These are phyloP conservation scores for Lyophyllum atratum DNA, from an alignment of 768 basidiomycete genomes.

Conservation along the genomic window DNA sequence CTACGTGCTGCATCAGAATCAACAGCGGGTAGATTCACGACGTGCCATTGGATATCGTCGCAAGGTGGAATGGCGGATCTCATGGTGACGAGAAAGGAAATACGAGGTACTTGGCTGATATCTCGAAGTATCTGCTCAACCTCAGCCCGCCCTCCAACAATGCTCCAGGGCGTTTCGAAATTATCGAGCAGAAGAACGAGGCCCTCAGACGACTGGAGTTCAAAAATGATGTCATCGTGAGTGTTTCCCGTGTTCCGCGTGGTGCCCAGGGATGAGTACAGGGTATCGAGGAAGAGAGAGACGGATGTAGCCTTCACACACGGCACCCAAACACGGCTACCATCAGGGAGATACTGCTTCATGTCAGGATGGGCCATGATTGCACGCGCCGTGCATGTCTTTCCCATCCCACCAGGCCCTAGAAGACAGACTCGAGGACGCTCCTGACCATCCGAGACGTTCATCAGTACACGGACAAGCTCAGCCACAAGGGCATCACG, in stretches of 20 bases:
- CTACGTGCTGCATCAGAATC: constrained; percentile 21
- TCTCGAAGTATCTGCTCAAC: constrained; percentile 10
- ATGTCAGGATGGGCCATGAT: constrained; percentile 28
- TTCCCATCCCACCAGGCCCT: constrained; percentile 39
- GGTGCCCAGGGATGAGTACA: constrained; percentile 21
- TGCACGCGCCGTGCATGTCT: constrained; percentile 37
- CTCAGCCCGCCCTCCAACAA: constrained; percentile 17
- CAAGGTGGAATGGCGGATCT: constrained; percentile 24
- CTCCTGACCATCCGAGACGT: not conserved
- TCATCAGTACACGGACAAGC: constrained; percentile 9
- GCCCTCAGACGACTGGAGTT: constrained; percentile 10
- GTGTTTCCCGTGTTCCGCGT: constrained; percentile 19
- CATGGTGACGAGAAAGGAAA: constrained; percentile 16
- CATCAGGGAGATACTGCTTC: constrained; percentile 17
- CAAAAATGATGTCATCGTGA: constrained; percentile 20
- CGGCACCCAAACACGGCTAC: constrained; percentile 30
- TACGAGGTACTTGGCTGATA: not conserved
- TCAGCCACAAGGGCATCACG: constrained; percentile 17
- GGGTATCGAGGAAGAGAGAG: constrained; percentile 22
- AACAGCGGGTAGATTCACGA: constrained; percentile 10
- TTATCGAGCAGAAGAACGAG: constrained; percentile 35
- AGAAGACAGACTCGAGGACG: constrained; percentile 19
- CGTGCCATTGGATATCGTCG: constrained; percentile 24
- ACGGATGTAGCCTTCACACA: constrained; percentile 33
- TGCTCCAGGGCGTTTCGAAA: constrained; percentile 41